Percentiles rank a stretch among this genome's conserved stretches.
These are phyloP conservation scores for Mycena alexandri DNA, from an alignment of 768 basidiomycete genomes.

Conservation along the genomic window DNA sequence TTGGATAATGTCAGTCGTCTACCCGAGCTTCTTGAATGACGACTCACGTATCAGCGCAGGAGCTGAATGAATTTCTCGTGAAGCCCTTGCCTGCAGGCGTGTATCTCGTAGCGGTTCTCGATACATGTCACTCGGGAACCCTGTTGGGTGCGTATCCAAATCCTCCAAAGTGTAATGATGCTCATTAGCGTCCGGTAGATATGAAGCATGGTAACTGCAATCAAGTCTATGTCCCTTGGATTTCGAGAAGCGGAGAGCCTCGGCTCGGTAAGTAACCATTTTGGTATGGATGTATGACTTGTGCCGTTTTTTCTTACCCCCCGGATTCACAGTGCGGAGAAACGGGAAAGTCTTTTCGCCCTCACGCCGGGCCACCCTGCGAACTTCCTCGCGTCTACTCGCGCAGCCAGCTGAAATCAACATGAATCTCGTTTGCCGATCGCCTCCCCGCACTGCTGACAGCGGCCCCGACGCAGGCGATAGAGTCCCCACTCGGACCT, in stretches of 20 bases:
- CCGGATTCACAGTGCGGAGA: background rate
- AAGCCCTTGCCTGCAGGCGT: slow-evolving; percentile 29
- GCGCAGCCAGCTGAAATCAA: too few relatives aligned
- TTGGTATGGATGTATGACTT: background rate
- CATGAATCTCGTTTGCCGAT: too few relatives aligned
- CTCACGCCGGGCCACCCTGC: too few relatives aligned
- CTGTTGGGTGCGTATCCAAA: slow-evolving; percentile 25
- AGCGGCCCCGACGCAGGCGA: too few relatives aligned
- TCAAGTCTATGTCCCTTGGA: slow-evolving; percentile 27
- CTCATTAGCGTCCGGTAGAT: slow-evolving; percentile 3
- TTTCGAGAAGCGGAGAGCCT: slow-evolving; percentile 12
- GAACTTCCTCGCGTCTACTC: too few relatives aligned
- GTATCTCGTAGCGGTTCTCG: slow-evolving; percentile 35
- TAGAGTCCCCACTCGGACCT: too few relatives aligned
- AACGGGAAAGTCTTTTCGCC: too few relatives aligned
- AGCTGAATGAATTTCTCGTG: slow-evolving; percentile 27
- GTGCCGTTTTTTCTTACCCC: slow-evolving; percentile 10
- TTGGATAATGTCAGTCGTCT: slow-evolving; percentile 22
- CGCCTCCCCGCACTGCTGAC: too few relatives aligned
- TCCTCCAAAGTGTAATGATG: background rate
- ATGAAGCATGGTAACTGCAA: slow-evolving; percentile 36
- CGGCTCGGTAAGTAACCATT: slow-evolving; percentile 20
- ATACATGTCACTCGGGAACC: slow-evolving; percentile 36
- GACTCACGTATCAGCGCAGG: slow-evolving; percentile 3
- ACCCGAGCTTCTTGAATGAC: background rate